Evolutionary conservation across 148 eudicot genomes (phyloP).

Genomic region (Cornus controversa): DNA sequence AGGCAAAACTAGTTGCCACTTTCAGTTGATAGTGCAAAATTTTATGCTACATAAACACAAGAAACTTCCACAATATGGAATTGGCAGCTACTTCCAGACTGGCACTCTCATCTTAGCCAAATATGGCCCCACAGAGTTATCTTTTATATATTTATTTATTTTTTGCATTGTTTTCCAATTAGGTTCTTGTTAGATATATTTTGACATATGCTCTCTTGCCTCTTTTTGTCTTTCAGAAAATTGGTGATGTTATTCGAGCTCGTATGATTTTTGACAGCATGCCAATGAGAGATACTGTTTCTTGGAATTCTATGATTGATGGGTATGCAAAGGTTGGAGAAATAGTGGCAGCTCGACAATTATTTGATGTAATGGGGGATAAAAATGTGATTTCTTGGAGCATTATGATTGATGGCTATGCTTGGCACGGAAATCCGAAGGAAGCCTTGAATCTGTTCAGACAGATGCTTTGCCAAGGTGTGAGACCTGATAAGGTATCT

Average conservation of each 20-base stretch:
- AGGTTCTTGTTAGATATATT: too few relatives aligned
- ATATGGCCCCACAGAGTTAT: too few relatives aligned
- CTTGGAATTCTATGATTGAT: slow-evolving; percentile 23
- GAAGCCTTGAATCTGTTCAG: slow-evolving; percentile 20
- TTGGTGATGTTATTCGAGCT: slow-evolving; percentile 17
- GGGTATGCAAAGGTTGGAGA: slow-evolving; percentile 19
- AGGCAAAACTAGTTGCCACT: too few relatives aligned
- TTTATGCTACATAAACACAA: not conserved
- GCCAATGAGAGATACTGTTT: slow-evolving; percentile 11
- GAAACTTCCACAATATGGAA: not conserved
- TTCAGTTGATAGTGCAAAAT: not conserved
- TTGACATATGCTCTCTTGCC: too few relatives aligned
- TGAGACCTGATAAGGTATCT: slow-evolving; percentile 15
- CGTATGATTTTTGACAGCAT: slow-evolving; percentile 15
- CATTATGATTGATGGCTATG: slow-evolving; percentile 19
- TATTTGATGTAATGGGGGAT: slow-evolving; percentile 10
- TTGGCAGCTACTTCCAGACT: not conserved
- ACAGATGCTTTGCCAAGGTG: slow-evolving; percentile 17
- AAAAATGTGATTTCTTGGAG: slow-evolving; percentile 22
- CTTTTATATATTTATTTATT: too few relatives aligned
- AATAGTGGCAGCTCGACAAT: slow-evolving; percentile 12
- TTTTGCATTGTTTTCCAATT: too few relatives aligned
- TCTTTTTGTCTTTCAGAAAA: slow-evolving; percentile 5
- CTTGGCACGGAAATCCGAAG: slow-evolving; percentile 15
- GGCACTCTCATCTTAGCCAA: not conserved